Evolutionary conservation across 345 rosid species (phyloP).

Genomic region (Laguncularia racemosa): DNA sequence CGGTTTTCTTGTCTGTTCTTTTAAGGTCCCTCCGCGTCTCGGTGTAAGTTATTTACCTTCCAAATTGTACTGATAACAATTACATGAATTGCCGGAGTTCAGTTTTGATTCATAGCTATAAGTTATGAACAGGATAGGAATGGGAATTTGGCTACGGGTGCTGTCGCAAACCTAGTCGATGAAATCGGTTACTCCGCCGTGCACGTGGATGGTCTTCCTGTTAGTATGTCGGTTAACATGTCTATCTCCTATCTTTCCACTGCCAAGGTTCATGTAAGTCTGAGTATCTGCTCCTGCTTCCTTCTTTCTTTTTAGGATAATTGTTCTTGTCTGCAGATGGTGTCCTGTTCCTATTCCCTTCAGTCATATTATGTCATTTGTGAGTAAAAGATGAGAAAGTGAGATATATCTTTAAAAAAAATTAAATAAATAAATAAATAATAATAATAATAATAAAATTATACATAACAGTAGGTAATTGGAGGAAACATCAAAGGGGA

Average conservation of each 20-base stretch:
- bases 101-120: neutral
- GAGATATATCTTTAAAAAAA: no score
- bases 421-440: no score
- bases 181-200: slow-evolving; percentile 74
- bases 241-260: slow-evolving; percentile 63
- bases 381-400: no score
- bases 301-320: neutral
- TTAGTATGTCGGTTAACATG: slow-evolving; percentile 84
- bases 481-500: no score
- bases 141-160: slow-evolving; percentile 72
- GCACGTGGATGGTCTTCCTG: slow-evolving; percentile 50
- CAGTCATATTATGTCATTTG: no score
- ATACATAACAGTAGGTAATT: no score
- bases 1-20: slow-evolving; percentile 57
- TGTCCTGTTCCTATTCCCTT: no score
- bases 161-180: slow-evolving; percentile 80
- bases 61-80: neutral
- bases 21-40: slow-evolving; percentile 86
- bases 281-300: neutral
- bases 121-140: slow-evolving; percentile 45
- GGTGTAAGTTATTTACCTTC: slow-evolving; percentile 27
- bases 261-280: slow-evolving; percentile 56
- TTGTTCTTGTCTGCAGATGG: no score
- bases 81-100: neutral
- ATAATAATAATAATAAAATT: no score